Percentiles rank a stretch among this genome's conserved stretches.
Evolutionary conservation across 2,329 filamentous ascomycete genomes (phyloP).

Genomic region (Pseudocercospora macadamiae): DNA sequence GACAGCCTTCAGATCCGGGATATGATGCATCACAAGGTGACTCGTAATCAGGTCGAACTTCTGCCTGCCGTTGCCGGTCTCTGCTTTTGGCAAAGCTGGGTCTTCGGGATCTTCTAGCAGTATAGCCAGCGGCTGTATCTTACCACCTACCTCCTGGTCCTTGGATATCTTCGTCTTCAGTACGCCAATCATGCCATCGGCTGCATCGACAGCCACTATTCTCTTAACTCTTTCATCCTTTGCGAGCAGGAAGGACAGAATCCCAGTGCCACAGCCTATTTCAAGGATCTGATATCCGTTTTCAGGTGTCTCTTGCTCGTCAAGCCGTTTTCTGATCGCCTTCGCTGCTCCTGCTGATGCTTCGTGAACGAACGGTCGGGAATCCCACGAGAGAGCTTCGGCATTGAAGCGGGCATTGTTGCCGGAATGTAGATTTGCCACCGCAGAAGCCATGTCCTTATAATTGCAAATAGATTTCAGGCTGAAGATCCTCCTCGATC

Average conservation of each 20-base stretch:
- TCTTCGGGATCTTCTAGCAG: slow-evolving; percentile 32
- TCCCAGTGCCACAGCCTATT: slow-evolving; percentile 33
- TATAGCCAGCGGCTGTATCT: slow-evolving; percentile 29
- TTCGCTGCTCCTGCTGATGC: slow-evolving; percentile 25
- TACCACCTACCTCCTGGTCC: slow-evolving; percentile 19
- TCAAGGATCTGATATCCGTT: slow-evolving; percentile 28
- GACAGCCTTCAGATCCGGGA: slow-evolving; percentile 27
- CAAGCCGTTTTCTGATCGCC: slow-evolving; percentile 21
- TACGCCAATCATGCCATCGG: slow-evolving; percentile 34
- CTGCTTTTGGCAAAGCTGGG: slow-evolving; percentile 19
- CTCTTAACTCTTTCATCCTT: slow-evolving; percentile 18
- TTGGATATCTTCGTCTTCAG: slow-evolving; percentile 26
- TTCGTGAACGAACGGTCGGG: slow-evolving; percentile 31
- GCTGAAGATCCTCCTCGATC: too few species aligned
- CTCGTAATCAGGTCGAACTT: slow-evolving; percentile 33
- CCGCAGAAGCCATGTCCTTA: slow-evolving; percentile 31
- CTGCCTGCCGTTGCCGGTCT: slow-evolving; percentile 13
- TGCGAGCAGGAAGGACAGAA: slow-evolving; percentile 30
- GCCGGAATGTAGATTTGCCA: slow-evolving; percentile 25
- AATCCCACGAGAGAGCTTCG: slow-evolving; percentile 32
- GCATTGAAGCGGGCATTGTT: slow-evolving; percentile 30
- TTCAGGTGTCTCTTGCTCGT: neutral
- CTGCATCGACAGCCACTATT: slow-evolving; percentile 31
- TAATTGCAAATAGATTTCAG: too few species aligned
- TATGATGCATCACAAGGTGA: slow-evolving; percentile 34